Evolutionary conservation across 345 rosid species (phyloP), one percentile per base, ranked within the genome.

Genomic region (Brassica napus): DNA sequence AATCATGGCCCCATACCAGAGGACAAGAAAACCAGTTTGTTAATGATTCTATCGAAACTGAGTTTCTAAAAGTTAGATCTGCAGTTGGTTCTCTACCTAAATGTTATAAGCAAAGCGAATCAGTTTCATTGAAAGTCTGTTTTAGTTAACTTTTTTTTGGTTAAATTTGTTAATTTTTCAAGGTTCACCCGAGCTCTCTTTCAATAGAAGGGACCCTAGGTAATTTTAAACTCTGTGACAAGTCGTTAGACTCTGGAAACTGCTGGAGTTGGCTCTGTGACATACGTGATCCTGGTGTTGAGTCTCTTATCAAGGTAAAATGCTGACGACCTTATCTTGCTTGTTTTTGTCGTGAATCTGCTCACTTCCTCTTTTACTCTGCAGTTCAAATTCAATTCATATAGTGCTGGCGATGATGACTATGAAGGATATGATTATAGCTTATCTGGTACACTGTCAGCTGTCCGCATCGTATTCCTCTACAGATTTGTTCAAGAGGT

Each of bases 401-500:
- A 89, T 69, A 88, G 94, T 86, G 85, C 85, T 68, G 99, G 94
- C 71, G 99, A 95, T 88, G 97, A 90, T 74, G 98, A 93, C 78
- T 95, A 91, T 85, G 96, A 91, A 86, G 99, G 99, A 81, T 93
- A 91, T 82, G 93, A 89, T 84, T 95, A 90, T 72, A 91, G 96
- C 86, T 87, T 95, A 90, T 86, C 78, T 80, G 94, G 98, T 62
- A 88, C 86, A 81, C 91, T 95, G 79, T 95, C 98, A 49, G 98
- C 97, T 64, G 98, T 93, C 72, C 94, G 99, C 77, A 89, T 95
- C 81, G 85, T 95, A 72, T 95, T 95, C 79, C 98, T 95, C 55
- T 89, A 95, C 84, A 86, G 97, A 77, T 95, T 95, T 87, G 90
- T 95, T 69, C 98, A 88, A 77, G 99, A 95, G 99, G 99, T 95